These are phyloP conservation scores for Penicillium sp. DNA, from an alignment of 2,329 filamentous ascomycete genomes.

Conservation along the genomic window DNA sequence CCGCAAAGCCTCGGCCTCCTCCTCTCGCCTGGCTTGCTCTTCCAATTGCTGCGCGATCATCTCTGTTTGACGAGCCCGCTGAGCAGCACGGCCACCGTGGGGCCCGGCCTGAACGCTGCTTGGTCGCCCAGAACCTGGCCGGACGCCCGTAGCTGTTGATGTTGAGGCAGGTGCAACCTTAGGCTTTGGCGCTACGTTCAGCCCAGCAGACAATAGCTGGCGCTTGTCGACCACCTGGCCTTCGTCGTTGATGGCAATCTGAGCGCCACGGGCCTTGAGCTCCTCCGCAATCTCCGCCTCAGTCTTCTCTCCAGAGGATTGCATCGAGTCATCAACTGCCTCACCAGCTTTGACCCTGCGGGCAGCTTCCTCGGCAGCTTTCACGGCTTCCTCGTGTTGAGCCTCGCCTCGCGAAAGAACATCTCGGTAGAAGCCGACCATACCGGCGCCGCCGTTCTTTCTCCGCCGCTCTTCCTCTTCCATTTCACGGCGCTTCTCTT, in stretches of 20 bases:
- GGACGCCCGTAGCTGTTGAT: constrained; percentile 14
- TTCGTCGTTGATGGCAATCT: constrained; percentile 57
- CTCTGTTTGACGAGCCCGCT: constrained; percentile 52
- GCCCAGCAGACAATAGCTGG: constrained; percentile 55
- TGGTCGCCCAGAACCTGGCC: constrained; percentile 13
- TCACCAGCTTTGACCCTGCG: constrained; percentile 32
- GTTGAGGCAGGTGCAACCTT: constrained; percentile 30
- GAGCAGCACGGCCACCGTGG: constrained; percentile 37
- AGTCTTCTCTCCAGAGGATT: constrained; percentile 34
- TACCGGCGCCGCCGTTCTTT: constrained; percentile 46
- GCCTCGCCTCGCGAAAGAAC: constrained; percentile 55
- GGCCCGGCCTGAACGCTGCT: constrained; percentile 22
- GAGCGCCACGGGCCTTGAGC: constrained; percentile 46
- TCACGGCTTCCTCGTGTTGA: constrained; percentile 51
- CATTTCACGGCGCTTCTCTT: constrained; percentile 50
- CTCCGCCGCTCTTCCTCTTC: constrained; percentile 47
- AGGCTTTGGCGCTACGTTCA: constrained; percentile 55
- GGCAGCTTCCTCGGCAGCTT: constrained; percentile 46
- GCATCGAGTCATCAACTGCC: constrained; percentile 22
- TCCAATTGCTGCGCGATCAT: constrained; percentile 58
- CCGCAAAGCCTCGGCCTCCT: constrained; percentile 53
- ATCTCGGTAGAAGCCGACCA: constrained; percentile 56
- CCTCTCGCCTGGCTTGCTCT: constrained; percentile 49
- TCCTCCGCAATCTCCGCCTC: constrained; percentile 53
- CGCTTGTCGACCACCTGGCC: constrained; percentile 60